Conservation (phyloP, 75 land plant genomes). For the Pinus tabuliformis region DNA sequence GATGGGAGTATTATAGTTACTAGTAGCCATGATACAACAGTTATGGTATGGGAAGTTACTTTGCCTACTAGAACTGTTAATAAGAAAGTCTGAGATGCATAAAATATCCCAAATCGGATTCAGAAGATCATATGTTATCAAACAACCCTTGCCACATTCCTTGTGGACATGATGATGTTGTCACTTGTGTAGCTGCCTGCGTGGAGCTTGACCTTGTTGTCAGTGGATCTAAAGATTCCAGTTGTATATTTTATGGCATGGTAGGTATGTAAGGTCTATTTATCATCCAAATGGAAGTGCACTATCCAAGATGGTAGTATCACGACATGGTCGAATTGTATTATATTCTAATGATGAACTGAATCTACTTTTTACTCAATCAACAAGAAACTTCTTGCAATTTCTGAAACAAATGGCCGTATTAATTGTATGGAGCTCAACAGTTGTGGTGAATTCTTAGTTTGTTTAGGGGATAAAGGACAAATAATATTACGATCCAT, state of each 20-base stretch:
- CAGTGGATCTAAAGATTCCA: conserved; percentile 96
- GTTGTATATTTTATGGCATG: conserved; percentile 85
- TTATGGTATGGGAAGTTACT: conserved; percentile 92
- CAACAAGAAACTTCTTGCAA: conserved; percentile 82
- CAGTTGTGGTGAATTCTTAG: no score
- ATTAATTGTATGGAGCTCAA: conserved; percentile 85
- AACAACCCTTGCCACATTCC: conserved; percentile 89
- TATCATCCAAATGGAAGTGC: conserved; percentile 74
- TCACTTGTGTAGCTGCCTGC: conserved; percentile 90
- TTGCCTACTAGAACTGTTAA: conserved; percentile 28
- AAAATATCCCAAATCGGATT: conserved; percentile 23
- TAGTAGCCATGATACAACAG: conserved; percentile 97
- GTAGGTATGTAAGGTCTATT: conserved; percentile 87
- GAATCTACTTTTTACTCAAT: conserved; percentile 76
- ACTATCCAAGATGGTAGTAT: conserved; percentile 74
- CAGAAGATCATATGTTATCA: conserved; percentile 61
- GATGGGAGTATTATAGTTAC: conserved; percentile 96
- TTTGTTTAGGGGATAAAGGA: conserved; percentile 96
- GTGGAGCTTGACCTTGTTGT: conserved; percentile 91
- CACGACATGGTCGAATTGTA: conserved; percentile 79
- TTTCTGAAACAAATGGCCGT: conserved; percentile 82
- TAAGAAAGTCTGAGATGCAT: conserved; percentile 34
- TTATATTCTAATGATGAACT: conserved; percentile 87
- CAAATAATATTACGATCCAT: conserved; percentile 78
- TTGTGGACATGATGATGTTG: conserved; percentile 95